Evolutionary conservation across 83 land plant genomes (phyloP).

Genomic region (Diphasiastrum complanatum): DNA sequence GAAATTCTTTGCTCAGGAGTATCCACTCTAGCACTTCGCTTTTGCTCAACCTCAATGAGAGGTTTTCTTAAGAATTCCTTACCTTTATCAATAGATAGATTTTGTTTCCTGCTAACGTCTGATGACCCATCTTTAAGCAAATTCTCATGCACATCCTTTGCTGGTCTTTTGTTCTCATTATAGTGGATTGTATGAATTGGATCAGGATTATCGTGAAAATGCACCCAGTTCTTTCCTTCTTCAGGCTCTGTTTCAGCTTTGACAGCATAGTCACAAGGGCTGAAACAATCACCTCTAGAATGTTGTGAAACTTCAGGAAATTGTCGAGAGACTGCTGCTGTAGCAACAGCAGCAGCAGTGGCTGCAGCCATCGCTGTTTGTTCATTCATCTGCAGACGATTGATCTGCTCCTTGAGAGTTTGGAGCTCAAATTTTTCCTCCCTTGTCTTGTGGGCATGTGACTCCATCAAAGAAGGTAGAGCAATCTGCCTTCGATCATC

Average conservation of each 20-base stretch:
- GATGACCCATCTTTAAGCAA: too few species aligned
- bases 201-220: too few species aligned
- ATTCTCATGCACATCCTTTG: too few species aligned
- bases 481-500: conserved; percentile 8
- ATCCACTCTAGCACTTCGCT: background rate
- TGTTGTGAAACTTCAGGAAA: too few species aligned
- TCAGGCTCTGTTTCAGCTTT: background rate
- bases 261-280: too few species aligned
- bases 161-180: too few species aligned
- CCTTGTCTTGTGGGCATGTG: conserved; percentile 16
- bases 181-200: too few species aligned
- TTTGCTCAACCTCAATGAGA: background rate
- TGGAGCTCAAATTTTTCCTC: conserved; percentile 25
- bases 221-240: background rate
- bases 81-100: too few species aligned
- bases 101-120: too few species aligned
- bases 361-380: conserved; percentile 16
- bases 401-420: conserved; percentile 21
- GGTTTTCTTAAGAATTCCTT: too few species aligned
- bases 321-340: conserved; percentile 6
- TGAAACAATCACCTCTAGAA: too few species aligned
- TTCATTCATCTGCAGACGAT: conserved; percentile 24
- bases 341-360: conserved; percentile 10
- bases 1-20: too few species aligned
- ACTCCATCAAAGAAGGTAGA: conserved; percentile 15